Conservation (phyloP, 768 basidiomycete genomes). For the Lentinula lateritia region DNA sequence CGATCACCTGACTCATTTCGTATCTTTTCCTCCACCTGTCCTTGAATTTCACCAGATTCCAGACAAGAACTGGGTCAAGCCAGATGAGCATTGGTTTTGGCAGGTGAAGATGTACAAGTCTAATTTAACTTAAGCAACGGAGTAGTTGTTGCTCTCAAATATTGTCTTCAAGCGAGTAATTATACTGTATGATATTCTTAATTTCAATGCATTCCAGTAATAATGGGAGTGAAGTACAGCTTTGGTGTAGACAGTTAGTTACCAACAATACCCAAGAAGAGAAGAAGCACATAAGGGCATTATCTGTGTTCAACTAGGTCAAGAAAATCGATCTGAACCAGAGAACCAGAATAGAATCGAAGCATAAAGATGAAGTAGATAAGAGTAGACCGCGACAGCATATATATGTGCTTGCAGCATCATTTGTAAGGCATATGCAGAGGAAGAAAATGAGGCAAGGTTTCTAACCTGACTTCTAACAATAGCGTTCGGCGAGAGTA, state of each 20-base stretch:
- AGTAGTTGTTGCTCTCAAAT: no score
- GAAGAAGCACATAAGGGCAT: neutral
- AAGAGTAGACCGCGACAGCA: neutral
- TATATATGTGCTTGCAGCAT: neutral
- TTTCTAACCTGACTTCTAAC: neutral
- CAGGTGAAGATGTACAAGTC: no score
- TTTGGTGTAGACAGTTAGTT: neutral
- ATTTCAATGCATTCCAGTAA: neutral
- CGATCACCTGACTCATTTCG: no score
- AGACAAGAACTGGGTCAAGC: no score
- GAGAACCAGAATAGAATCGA: neutral
- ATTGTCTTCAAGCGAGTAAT: no score
- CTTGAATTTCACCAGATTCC: no score
- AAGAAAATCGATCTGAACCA: neutral
- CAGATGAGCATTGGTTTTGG: no score
- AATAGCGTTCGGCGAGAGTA: neutral
- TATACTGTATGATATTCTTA: no score
- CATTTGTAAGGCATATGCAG: neutral
- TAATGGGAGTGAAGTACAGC: neutral
- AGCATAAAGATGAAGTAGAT: constrained; percentile 2
- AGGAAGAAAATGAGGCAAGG: neutral
- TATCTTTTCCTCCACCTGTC: no score
- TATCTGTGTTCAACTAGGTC: neutral
- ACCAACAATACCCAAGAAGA: neutral
- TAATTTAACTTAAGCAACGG: no score